Percentiles rank a stretch among this genome's conserved stretches.
Conservation (phyloP, 139 green algal species). For the Closterium sp. region DNA sequence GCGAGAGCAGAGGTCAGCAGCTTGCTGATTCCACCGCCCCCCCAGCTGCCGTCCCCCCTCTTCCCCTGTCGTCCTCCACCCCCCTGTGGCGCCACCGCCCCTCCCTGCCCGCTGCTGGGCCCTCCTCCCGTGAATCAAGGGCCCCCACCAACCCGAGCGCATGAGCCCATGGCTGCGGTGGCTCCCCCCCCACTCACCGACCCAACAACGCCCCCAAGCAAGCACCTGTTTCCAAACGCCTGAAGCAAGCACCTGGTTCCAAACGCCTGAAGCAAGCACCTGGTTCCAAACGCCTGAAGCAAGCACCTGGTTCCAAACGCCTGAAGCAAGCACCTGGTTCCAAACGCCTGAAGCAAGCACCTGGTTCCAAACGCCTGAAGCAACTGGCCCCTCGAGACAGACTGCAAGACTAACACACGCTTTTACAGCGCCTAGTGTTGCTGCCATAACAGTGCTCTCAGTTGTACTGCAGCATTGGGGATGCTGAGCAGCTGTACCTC, state of each 20-base stretch:
- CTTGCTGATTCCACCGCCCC: neutral
- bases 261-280: neutral
- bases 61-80: neutral
- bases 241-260: neutral
- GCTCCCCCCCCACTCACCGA: neutral
- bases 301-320: no score
- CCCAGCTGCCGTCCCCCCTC: neutral
- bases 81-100: neutral
- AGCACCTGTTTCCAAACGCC: neutral
- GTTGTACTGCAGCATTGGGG: no score
- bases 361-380: no score
- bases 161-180: neutral
- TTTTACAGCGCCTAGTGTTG: no score
- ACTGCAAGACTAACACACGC: no score
- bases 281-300: neutral
- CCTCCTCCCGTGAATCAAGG: neutral
- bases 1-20: neutral
- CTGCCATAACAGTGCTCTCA: no score
- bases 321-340: no score
- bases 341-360: no score
- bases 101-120: neutral
- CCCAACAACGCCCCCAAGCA: neutral
- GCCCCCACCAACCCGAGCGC: neutral
- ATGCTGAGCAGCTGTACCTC: no score
- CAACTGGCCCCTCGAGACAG: no score